Evolutionary conservation across 345 rosid genomes (phyloP).

Genomic region (Physaria fendleri): DNA sequence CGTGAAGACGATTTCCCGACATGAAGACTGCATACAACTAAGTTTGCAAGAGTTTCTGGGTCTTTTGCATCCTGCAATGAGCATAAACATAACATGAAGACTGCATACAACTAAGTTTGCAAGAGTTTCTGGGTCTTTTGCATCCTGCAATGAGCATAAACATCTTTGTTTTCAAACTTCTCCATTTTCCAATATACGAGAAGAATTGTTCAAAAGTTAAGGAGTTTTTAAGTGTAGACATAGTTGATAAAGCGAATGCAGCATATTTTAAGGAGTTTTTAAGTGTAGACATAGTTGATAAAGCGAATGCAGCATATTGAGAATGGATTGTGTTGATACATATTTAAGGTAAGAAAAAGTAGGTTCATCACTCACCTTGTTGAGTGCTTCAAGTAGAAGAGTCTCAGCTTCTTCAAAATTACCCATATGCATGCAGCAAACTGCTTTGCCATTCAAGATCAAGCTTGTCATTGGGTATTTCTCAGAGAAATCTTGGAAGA

Average conservation of each 20-base stretch:
- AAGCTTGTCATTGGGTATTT: slow-evolving; percentile 82
- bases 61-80: slow-evolving; percentile 87
- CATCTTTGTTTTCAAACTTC: neutral
- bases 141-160: no score
- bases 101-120: no score
- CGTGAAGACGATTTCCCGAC: slow-evolving; percentile 85
- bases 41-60: slow-evolving; percentile 90
- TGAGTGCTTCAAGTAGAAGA: slow-evolving; percentile 86
- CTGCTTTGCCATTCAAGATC: slow-evolving; percentile 90
- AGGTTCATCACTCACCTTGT: slow-evolving; percentile 53
- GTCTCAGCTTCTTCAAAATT: slow-evolving; percentile 96
- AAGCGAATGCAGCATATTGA: neutral
- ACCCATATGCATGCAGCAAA: slow-evolving; percentile 95
- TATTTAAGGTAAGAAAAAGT: neutral
- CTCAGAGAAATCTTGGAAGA: slow-evolving; percentile 97
- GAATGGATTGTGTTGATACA: neutral
- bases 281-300: neutral
- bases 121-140: no score
- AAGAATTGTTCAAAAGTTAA: neutral
- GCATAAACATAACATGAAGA: no score
- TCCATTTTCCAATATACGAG: neutral
- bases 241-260: no score
- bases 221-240: no score
- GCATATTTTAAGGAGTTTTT: neutral
- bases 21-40: slow-evolving; percentile 93